Base-by-base conservation (phyloP, 441 rosid species). In the Theobroma grandiflorum region DNA sequence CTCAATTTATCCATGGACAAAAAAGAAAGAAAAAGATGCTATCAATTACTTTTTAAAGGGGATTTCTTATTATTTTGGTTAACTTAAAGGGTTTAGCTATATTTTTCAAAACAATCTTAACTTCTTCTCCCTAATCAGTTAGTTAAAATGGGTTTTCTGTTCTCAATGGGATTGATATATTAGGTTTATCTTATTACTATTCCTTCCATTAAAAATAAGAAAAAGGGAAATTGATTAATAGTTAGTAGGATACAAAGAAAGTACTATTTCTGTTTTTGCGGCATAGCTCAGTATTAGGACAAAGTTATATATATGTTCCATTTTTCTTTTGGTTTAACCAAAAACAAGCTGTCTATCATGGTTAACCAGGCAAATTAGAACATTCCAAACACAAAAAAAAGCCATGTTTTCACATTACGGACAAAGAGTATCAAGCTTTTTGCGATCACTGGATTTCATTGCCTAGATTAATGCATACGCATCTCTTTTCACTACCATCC, bases 381-480 rank as follows among this genome's bases (percentile, higher is more conserved):
- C 53, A 38, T 38, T 49, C 77, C 55, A 16, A 18, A 11, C 7
- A 58, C 62, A 49, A 26, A 49, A 26, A 1, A 67, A 71, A 61
- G 40, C 6, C 3, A 20, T 49, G 72, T 42, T 1, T 37, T 35
- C n/a, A 42, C 7, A 7, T 6, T n/a, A 43, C 14, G 43, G 33
- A 63, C 35, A 63, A 63, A 53, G 71, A 26, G 81, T 31, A 64
- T 8, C 42, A 10, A 26, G 59, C 65, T 73, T 62, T 66, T 79
- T 38, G 31, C 16, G 5, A 20, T 49, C 22, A 58, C 47, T 52
- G 22, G 50, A 67, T 57, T 78, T 78, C 50, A 47, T 42, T 72
- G 85, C 33, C 76, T 77, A 33, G 74, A 80, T 73, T 61, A 52
- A 55, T 43, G 62, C 31, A 35, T 8, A 84, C 40, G 64, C 77